Evolutionary conservation across 805 yeast genomes (phyloP), one percentile per base, ranked within the genome.

Genomic region (Wickerhamiella nectarea): DNA sequence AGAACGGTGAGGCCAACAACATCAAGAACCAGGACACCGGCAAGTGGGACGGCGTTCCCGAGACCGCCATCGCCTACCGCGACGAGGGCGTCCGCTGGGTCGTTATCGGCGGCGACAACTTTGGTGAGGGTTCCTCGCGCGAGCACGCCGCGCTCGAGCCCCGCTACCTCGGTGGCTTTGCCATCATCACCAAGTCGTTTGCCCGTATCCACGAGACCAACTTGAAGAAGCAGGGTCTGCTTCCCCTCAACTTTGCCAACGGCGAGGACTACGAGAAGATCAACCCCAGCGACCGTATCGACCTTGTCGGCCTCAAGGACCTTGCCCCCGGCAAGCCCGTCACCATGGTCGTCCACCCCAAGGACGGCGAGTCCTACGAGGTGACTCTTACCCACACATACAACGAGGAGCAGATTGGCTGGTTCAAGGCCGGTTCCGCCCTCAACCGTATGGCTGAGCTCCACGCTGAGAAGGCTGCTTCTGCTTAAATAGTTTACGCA

Each of bases 61-160:
- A 86, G 68, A 82, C 93, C 56, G 96, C 94, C 60, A 78, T 76
- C 65, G 82, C 76, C 66, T 89, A 89, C 87, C 83, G 95, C 72
- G 94, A 84, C 63, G 70, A 78, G 55, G 95, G 94, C 58, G 71
- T 80, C 62, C 79, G 73, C 61, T 89, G 97, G 97, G 95, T 87
- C 69, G 97, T 89, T 54, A 75, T 89, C 62, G 98, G 96, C 69
- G 97, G 85, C 63, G 96, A 89, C 71, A 89, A 89, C 75, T 84
- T 87, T 61, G 98, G 98, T 75, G 98, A 89, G 75, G 98, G 98
- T 73, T 87, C 96, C 51, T 89, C 97, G 58, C 85, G 98, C 76
- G 98, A 89, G 73, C 98, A 89, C 67, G 98, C 97, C 64, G 98
- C 98, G 58, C 77, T 89, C 66, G 95, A 87, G 76, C 98, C 98